Conservation (phyloP, 345 rosid species). For the Bruguiera gymnorhiza region DNA sequence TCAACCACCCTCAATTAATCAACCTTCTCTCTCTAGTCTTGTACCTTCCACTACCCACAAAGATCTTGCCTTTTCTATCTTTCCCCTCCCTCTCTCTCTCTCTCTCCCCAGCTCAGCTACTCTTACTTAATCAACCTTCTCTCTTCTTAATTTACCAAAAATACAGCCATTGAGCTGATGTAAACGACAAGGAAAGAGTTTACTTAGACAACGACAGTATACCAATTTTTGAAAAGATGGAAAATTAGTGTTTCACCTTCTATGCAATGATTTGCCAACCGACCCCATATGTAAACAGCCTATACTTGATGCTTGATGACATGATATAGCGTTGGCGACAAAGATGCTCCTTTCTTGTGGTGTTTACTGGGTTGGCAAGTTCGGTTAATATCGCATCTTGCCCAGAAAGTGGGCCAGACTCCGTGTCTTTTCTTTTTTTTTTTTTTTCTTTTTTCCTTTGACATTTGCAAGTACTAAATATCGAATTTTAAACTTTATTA, state of each 20-base stretch:
- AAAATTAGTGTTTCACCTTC: conserved; percentile 36
- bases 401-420: no score
- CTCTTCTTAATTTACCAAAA: neutral
- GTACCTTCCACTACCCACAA: conserved; percentile 22
- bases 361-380: no score
- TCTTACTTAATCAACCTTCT: neutral
- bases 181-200: neutral
- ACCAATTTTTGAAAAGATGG: conserved; percentile 27
- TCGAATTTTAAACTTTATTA: no score
- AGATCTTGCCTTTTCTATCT: conserved; percentile 27
- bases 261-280: neutral
- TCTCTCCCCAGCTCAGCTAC: conserved; percentile 3
- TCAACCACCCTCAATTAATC: no score
- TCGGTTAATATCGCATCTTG: no score
- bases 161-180: neutral
- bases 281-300: no score
- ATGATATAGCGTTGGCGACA: no score
- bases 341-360: no score
- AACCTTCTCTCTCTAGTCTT: conserved; percentile 13
- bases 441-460: no score
- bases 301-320: no score
- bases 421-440: no score
- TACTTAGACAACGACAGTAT: conserved; percentile 41
- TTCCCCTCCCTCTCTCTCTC: conserved; percentile 10
- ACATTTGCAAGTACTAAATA: no score